These are phyloP conservation scores for Phytophthora meadii DNA, from an alignment of 352 stramenopile species.

Conservation along the genomic window DNA sequence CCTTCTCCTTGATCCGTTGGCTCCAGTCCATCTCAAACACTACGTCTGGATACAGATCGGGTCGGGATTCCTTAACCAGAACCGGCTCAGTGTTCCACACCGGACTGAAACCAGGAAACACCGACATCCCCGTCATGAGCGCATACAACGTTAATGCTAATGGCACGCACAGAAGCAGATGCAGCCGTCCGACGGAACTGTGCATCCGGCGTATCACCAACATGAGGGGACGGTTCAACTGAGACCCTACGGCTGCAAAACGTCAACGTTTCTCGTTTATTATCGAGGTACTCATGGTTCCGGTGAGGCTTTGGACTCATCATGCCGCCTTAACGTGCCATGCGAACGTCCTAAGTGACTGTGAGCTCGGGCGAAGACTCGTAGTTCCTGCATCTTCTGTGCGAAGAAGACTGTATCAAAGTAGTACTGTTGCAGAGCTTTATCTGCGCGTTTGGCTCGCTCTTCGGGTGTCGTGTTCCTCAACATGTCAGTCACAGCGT, in stretches of 20 bases:
- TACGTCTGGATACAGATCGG: slow-evolving; percentile 29
- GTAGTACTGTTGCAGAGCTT: slow-evolving; percentile 64
- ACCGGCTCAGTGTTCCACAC: too few species aligned
- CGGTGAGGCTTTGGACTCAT: slow-evolving; percentile 5
- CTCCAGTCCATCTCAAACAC: slow-evolving; percentile 40
- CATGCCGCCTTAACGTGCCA: slow-evolving; percentile 28
- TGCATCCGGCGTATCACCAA: neutral
- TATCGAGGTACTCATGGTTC: slow-evolving; percentile 1
- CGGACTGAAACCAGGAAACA: slow-evolving; percentile 3
- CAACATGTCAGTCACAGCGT: slow-evolving; percentile 47
- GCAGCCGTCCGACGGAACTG: neutral
- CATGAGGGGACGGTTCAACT: neutral
- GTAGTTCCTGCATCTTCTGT: slow-evolving; percentile 58
- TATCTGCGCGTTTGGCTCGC: slow-evolving; percentile 36
- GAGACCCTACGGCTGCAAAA: slow-evolving; percentile 1
- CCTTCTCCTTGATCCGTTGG: slow-evolving; percentile 17
- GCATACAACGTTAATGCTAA: slow-evolving; percentile 20
- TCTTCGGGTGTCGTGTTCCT: slow-evolving; percentile 37
- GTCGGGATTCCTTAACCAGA: slow-evolving; percentile 8
- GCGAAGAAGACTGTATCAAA: slow-evolving; percentile 72
- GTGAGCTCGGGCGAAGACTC: slow-evolving; percentile 39
- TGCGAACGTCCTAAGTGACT: slow-evolving; percentile 24
- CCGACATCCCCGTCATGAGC: slow-evolving; percentile 15
- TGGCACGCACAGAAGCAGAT: slow-evolving; percentile 15
- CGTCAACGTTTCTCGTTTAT: slow-evolving; percentile 7